phyloP scores from a whole-genome alignment of 1,139 yeast genomes.

The Suhomyces atakaporum region DNA sequence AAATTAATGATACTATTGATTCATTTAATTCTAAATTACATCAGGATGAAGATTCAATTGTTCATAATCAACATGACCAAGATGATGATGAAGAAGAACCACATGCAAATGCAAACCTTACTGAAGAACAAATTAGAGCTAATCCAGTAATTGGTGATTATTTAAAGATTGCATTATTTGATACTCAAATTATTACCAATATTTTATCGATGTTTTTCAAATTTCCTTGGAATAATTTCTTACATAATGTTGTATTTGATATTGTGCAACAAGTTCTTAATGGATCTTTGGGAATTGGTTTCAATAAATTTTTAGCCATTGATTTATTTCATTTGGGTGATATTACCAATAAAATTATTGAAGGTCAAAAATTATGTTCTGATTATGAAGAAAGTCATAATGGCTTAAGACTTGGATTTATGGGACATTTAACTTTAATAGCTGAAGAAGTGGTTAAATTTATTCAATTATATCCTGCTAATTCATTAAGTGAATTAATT shows the following conservation, averaged over 20 bases:
- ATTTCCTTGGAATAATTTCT: constrained; percentile 97
- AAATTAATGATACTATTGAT: constrained; percentile 46
- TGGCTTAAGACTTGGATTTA: constrained; percentile 84
- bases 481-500: constrained; percentile 59
- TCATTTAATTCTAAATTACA: constrained; percentile 45
- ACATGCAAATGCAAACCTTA: constrained; percentile 54
- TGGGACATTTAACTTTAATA: constrained; percentile 95
- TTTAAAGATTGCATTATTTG: constrained; percentile 82
- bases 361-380: constrained; percentile 78
- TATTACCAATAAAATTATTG: constrained; percentile 75
- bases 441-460: constrained; percentile 98
- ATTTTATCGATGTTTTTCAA: constrained; percentile 82
- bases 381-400: constrained; percentile 61
- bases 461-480: constrained; percentile 71
- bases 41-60: constrained; percentile 27
- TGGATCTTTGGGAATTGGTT: constrained; percentile 90
- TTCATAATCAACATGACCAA: constrained; percentile 25
- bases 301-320: constrained; percentile 83
- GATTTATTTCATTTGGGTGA: constrained; percentile 81
- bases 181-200: constrained; percentile 75
- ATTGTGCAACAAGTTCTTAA: constrained; percentile 94
- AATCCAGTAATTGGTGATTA: constrained; percentile 88
- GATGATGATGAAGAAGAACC: constrained; percentile 44
- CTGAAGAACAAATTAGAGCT: constrained; percentile 62
- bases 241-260: constrained; percentile 97